These are phyloP conservation scores for Curvularia lunata DNA, from an alignment of 2,329 filamentous ascomycete species.

Conservation along the genomic window DNA sequence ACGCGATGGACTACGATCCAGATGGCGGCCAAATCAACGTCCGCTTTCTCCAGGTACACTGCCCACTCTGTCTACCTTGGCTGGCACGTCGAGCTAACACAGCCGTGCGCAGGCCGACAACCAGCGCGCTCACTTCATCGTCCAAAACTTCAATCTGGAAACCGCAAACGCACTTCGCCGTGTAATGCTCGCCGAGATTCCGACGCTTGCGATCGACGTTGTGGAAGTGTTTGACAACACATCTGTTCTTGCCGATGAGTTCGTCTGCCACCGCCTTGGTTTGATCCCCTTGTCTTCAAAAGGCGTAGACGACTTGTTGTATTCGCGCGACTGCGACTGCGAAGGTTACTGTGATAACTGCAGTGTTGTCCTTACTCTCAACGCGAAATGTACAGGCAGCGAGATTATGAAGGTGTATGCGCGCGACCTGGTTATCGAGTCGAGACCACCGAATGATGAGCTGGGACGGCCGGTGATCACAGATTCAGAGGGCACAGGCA, in stretches of 20 bases:
- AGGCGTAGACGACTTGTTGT: constrained; percentile 80
- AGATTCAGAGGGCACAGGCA: constrained; percentile 80
- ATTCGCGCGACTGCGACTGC: constrained; percentile 94
- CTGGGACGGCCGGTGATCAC: constrained; percentile 83
- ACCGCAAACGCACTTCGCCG: constrained; percentile 93
- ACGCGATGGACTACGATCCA: constrained; percentile 59
- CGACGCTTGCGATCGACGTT: constrained; percentile 91
- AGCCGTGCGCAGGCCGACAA: constrained; percentile 68
- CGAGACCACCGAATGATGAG: constrained; percentile 71
- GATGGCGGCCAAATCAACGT: constrained; percentile 52
- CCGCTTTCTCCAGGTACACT: constrained; percentile 48
- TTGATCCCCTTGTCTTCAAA: constrained; percentile 87
- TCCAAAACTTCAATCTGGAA: constrained; percentile 85
- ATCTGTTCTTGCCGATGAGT: constrained; percentile 95
- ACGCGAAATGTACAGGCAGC: constrained; percentile 83
- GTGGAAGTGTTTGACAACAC: constrained; percentile 93
- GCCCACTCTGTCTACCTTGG: constrained; percentile 25
- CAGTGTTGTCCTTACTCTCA: constrained; percentile 81
- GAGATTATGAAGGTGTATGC: constrained; percentile 95
- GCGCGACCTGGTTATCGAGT: constrained; percentile 78
- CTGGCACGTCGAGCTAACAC: constrained; percentile 26
- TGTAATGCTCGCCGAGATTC: constrained; percentile 90
- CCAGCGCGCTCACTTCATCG: constrained; percentile 87
- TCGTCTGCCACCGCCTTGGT: constrained; percentile 89
- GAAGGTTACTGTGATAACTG: constrained; percentile 94